Evolutionary conservation across 768 basidiomycete species (phyloP).

Genomic region (Saitozyma podzolica): DNA sequence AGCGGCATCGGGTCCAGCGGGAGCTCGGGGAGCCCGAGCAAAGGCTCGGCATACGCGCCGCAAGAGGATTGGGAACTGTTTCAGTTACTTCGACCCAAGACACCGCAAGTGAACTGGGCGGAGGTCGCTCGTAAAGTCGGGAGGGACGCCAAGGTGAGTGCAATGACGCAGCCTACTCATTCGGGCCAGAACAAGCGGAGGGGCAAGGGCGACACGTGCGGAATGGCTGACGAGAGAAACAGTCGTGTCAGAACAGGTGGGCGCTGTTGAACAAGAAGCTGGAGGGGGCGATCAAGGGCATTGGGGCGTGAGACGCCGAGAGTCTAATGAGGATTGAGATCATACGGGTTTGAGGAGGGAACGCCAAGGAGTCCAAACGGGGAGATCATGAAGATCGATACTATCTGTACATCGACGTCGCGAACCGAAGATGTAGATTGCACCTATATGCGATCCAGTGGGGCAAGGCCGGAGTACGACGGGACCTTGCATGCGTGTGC

Average conservation of each 20-base stretch:
- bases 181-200: background rate
- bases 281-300: conserved; percentile 4
- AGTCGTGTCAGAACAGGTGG: conserved; percentile 10
- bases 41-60: background rate
- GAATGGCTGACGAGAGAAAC: background rate
- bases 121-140: conserved; percentile 1
- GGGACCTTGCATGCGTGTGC: too few relatives aligned
- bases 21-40: background rate
- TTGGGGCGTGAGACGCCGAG: background rate
- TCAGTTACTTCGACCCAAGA: background rate
- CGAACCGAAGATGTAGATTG: too few relatives aligned
- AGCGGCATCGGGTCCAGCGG: background rate
- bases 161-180: background rate
- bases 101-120: background rate
- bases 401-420: too few relatives aligned
- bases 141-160: conserved; percentile 8
- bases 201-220: background rate
- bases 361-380: too few relatives aligned
- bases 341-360: too few relatives aligned
- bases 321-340: too few relatives aligned
- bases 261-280: conserved; percentile 4
- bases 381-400: too few relatives aligned
- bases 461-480: too few relatives aligned
- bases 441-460: too few relatives aligned
- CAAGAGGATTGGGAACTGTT: conserved; percentile 8